These are phyloP conservation scores for Rhizophora mangle DNA, from an alignment of 345 rosid genomes.

Conservation along the genomic window DNA sequence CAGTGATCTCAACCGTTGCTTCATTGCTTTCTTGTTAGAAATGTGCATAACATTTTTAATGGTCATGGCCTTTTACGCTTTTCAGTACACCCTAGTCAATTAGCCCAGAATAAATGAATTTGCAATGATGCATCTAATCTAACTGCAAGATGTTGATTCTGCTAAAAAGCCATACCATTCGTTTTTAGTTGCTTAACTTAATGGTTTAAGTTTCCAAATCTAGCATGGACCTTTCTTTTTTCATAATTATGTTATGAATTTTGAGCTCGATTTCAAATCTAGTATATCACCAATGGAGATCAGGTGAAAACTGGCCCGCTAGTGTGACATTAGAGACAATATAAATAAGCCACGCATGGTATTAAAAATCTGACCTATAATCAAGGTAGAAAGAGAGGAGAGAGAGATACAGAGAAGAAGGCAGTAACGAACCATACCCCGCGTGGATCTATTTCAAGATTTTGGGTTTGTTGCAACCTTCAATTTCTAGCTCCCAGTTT, in stretches of 20 bases:
- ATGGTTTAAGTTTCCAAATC: not conserved
- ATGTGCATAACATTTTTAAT: not conserved
- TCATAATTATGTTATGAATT: not conserved
- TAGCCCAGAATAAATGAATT: not conserved
- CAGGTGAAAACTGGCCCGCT: too few relatives aligned
- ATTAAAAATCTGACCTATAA: too few relatives aligned
- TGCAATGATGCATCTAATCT: not conserved
- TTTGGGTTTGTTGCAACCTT: too few relatives aligned
- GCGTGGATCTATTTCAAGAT: too few relatives aligned
- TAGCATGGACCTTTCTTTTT: not conserved
- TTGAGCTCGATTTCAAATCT: too few relatives aligned
- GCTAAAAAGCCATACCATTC: not conserved
- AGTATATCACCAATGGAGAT: too few relatives aligned
- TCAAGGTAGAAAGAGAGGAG: too few relatives aligned
- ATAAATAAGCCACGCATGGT: too few relatives aligned
- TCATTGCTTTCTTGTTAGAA: not conserved
- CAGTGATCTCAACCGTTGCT: not conserved
- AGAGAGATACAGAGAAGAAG: too few relatives aligned
- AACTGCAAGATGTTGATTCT: not conserved
- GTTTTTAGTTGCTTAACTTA: not conserved
- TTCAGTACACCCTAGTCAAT: not conserved
- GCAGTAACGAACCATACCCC: too few relatives aligned
- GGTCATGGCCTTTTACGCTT: not conserved
- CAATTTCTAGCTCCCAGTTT: too few relatives aligned
- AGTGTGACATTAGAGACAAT: too few relatives aligned